Base-by-base conservation (phyloP, 345 rosid genomes). In the Populus deltoides region DNA sequence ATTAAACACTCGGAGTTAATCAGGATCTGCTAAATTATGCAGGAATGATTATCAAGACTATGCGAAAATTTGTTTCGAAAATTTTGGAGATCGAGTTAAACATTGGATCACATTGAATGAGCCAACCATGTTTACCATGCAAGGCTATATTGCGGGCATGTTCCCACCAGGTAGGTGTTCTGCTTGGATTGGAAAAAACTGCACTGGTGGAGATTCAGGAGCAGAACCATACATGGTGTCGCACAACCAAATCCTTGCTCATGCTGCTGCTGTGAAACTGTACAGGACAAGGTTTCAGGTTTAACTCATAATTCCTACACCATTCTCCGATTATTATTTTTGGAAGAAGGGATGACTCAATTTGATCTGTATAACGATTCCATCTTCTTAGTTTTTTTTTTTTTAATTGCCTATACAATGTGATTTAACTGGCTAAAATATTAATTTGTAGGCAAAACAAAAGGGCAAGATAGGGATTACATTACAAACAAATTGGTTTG, bases 31-130 rank as follows among this genome's bases (percentile, higher is more conserved):
- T 43, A 3, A 43, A 43, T 43, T 43, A 45, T 72, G 57, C 61
- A 79, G 82, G 72, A 33, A 74, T 43, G 78, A 74, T 59, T 79
- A n/a, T 11, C 16, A 24, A 2, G 78, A 74, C 2, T 79, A 31
- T 27, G 78, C 47, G 15, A 65, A 79, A 0, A 24, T 79, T 2
- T 79, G 82, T 47, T 79, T 74, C 29, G 29, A 61, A 43, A 45
- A 69, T 55, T 79, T 79, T n/a, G 82, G 82, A 1, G 82, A 74
- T 24, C 61, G 78, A 47, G 82, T 79, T 70, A 79, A 79, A 51
- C 11, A 38, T 16, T 79, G 82, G 82, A 53, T 61, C 2, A 79
- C 82, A 1, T 1, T 79, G 12, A 79, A 79, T 5, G 82, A 79
- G 12, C 82, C 82, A 4, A 2, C 10, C 8, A n/a, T 24, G 1